Conservation (phyloP, 2,329 filamentous ascomycete genomes). For the Aspergillus uvarum region DNA sequence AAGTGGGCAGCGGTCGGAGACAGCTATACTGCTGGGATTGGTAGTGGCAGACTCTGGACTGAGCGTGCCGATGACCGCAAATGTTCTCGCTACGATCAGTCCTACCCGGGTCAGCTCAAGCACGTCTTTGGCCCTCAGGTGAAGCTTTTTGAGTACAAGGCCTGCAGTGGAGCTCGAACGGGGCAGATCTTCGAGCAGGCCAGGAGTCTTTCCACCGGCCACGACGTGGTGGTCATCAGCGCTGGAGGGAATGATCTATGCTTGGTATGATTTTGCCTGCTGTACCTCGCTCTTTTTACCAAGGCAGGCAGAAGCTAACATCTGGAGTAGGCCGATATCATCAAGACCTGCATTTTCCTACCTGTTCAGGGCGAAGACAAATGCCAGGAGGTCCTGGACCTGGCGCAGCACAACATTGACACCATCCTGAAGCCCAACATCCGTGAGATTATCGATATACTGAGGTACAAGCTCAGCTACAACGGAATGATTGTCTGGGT, state of each 20-base stretch:
- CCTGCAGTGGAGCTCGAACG: slow-evolving; percentile 10
- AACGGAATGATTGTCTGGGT: slow-evolving; percentile 2
- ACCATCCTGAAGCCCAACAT: slow-evolving; percentile 2
- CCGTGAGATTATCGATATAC: not conserved
- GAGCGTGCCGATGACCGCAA: slow-evolving; percentile 31
- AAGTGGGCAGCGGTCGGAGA: slow-evolving; percentile 40
- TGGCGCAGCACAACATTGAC: slow-evolving; percentile 3
- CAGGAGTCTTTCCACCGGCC: slow-evolving; percentile 25
- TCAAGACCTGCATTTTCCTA: slow-evolving; percentile 24
- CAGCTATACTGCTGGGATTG: slow-evolving; percentile 42
- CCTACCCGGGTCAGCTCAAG: slow-evolving; percentile 5
- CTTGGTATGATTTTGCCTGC: slow-evolving; percentile 21
- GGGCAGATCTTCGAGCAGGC: slow-evolving; percentile 13
- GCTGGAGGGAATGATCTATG: slow-evolving; percentile 44
- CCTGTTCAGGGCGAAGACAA: slow-evolving; percentile 11
- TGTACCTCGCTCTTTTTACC: not conserved
- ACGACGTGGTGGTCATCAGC: slow-evolving; percentile 40
- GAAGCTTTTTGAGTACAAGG: slow-evolving; percentile 5
- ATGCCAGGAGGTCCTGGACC: slow-evolving; percentile 12
- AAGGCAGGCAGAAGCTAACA: not conserved
- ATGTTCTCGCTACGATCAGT: slow-evolving; percentile 16
- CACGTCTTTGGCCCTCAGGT: not conserved
- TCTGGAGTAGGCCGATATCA: slow-evolving; percentile 11
- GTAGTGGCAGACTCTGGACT: slow-evolving; percentile 20
- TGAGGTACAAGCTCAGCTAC: slow-evolving; percentile 1